Evolutionary conservation across 2,329 filamentous ascomycete species (phyloP), one percentile per base, ranked within the genome.

Genomic region (Fusarium kyushuense): DNA sequence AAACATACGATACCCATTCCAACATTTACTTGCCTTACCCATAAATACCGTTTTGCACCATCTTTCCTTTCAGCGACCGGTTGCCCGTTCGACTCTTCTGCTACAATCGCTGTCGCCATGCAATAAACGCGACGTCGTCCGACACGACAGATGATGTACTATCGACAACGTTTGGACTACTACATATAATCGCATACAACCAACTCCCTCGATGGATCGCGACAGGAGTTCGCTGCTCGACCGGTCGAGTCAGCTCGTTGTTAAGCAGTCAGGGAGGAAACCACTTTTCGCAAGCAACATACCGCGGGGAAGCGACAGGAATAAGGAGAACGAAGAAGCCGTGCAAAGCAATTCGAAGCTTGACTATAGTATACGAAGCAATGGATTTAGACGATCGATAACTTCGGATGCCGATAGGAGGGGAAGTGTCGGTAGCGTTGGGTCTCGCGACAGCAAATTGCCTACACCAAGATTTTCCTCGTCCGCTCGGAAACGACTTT

Each of bases 191-290:
- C 52, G 30, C 51, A 48, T 17, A 46, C 33, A 52, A 35, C 41
- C 41, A 35, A 41, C 36, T 32, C 21, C 6, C 25, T 13, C 63
- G 7, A 76, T 77, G 74, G 73, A 76, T 41, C 71, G 70, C 65
- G 66, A 74, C 51, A 67, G 51, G 7, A 66, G 75, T 21, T 58
- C 69, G 49, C 58, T 74, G 46, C 61, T 57, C 41, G 59, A 54
- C 36, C 69, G 73, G 42, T 63, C 72, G 16, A 74, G 71, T 17
- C 69, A 75, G 35, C 75, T 82, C 12, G 67, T 77, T 10, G 80
- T 83, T 52, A 80, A 77, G 69, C 76, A 79, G 51, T 77, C 78
- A 8, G 79, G 78, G n/a, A 76, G 81, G 36, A 81, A 77, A 69
- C 79, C 80, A 48, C 69, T 84, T 16, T 84, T 83, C 56, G 54